Evolutionary conservation across 2,329 filamentous ascomycete species (phyloP).

Genomic region (Gaeumannomyces sp.): DNA sequence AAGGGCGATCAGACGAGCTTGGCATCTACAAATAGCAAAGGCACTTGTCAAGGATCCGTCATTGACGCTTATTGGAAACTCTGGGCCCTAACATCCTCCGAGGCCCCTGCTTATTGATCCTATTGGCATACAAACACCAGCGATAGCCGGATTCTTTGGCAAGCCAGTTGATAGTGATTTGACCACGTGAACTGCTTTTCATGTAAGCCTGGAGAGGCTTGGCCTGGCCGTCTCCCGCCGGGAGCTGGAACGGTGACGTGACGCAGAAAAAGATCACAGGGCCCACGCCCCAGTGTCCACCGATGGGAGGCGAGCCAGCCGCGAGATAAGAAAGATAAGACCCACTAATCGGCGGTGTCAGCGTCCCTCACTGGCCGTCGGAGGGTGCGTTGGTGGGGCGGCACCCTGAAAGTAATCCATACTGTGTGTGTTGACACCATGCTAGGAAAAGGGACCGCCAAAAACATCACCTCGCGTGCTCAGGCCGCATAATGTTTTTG

Average conservation of each 20-base stretch:
- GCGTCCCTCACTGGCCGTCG: neutral
- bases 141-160: neutral
- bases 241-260: neutral
- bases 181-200: neutral
- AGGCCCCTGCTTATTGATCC: no score
- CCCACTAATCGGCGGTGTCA: neutral
- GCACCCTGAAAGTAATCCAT: no score
- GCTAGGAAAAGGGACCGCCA: neutral
- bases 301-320: no score
- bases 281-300: no score
- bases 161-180: neutral
- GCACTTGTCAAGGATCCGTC: no score
- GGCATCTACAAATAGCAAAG: neutral
- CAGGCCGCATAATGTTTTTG: neutral
- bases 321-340: neutral
- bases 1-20: neutral
- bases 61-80: no score
- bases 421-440: no score
- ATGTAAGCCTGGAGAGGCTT: neutral
- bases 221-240: no score
- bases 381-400: no score
- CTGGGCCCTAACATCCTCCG: no score
- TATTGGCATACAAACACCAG: no score
- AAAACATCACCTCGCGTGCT: neutral
- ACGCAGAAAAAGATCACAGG: neutral